phyloP scores from a whole-genome alignment of 768 basidiomycete species.

The Phaffia tasmanica region DNA sequence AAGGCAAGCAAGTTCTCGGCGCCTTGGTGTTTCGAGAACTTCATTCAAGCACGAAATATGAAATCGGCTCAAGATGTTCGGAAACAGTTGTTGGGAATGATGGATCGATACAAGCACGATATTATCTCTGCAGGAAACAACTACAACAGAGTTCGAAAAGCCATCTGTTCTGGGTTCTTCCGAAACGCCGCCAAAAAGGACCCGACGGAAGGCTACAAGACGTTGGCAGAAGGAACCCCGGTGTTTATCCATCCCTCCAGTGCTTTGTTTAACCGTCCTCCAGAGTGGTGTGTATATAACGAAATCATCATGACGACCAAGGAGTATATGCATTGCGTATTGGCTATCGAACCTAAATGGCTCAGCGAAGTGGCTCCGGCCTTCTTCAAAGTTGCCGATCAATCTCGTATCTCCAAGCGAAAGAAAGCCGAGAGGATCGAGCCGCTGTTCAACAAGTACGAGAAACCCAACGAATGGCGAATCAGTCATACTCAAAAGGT shows the following conservation, averaged over 20 bases:
- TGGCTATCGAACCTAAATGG: slow-evolving; percentile 96
- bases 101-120: slow-evolving; percentile 99
- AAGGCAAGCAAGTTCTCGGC: slow-evolving; percentile 91
- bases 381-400: slow-evolving; percentile 97
- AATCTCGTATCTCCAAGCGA: slow-evolving; percentile 91
- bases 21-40: slow-evolving; percentile 99
- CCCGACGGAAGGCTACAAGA: slow-evolving; percentile 70
- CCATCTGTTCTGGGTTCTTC: slow-evolving; percentile 97
- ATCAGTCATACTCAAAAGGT: slow-evolving; percentile 24
- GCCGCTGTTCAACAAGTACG: slow-evolving; percentile 22
- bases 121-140: slow-evolving; percentile 84
- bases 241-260: slow-evolving; percentile 93
- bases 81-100: slow-evolving; percentile 94
- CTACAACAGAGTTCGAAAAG: slow-evolving; percentile 82
- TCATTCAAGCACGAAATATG: slow-evolving; percentile 96
- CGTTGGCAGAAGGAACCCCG: slow-evolving; percentile 82
- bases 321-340: slow-evolving; percentile 59
- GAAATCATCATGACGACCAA: slow-evolving; percentile 90
- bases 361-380: slow-evolving; percentile 94
- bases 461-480: slow-evolving; percentile 27
- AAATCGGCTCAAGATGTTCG: slow-evolving; percentile 92
- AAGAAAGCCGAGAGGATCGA: slow-evolving; percentile 62
- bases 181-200: slow-evolving; percentile 98
- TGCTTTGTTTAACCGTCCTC: slow-evolving; percentile 88
- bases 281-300: slow-evolving; percentile 76